phyloP scores from a whole-genome alignment of 1,284 basidiomycete species.

The Irpex lacteus region DNA sequence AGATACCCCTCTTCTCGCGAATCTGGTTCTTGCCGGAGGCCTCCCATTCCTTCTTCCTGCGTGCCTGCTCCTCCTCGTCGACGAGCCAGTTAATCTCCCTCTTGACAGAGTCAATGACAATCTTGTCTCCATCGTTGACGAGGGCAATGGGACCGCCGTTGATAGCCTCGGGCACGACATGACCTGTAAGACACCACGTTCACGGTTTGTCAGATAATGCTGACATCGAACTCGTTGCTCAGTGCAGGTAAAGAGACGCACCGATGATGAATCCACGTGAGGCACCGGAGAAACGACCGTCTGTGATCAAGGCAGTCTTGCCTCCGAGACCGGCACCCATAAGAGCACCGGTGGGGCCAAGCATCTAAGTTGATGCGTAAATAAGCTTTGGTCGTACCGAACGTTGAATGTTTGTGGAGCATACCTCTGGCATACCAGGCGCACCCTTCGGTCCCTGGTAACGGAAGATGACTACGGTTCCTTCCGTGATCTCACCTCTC shows the following conservation, averaged over 20 bases:
- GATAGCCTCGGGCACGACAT: constrained; percentile 91
- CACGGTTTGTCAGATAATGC: not conserved
- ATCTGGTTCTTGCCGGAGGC: constrained; percentile 58
- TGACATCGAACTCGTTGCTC: not conserved
- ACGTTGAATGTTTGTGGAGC: not conserved
- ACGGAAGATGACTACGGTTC: constrained; percentile 86
- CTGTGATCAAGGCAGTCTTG: constrained; percentile 91
- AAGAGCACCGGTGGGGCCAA: constrained; percentile 84
- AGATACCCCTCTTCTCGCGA: constrained; percentile 69
- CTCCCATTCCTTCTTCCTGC: constrained; percentile 74
- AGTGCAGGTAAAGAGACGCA: constrained; percentile 22
- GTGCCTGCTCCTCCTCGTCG: constrained; percentile 73
- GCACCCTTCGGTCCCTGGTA: constrained; percentile 97
- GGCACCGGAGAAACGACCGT: constrained; percentile 93
- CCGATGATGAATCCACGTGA: constrained; percentile 64
- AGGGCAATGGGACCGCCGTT: constrained; percentile 95
- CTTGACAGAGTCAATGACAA: constrained; percentile 77
- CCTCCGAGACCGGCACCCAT: constrained; percentile 92
- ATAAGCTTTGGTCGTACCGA: too few relatives aligned
- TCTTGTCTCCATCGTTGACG: constrained; percentile 88
- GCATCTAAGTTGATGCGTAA: constrained; percentile 30
- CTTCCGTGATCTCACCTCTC: constrained; percentile 80
- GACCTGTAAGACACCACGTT: constrained; percentile 44
- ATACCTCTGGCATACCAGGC: constrained; percentile 90
- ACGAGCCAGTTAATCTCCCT: constrained; percentile 84